Base-by-base conservation (phyloP, 306 rosid species). In the Glycine tomentella region DNA sequence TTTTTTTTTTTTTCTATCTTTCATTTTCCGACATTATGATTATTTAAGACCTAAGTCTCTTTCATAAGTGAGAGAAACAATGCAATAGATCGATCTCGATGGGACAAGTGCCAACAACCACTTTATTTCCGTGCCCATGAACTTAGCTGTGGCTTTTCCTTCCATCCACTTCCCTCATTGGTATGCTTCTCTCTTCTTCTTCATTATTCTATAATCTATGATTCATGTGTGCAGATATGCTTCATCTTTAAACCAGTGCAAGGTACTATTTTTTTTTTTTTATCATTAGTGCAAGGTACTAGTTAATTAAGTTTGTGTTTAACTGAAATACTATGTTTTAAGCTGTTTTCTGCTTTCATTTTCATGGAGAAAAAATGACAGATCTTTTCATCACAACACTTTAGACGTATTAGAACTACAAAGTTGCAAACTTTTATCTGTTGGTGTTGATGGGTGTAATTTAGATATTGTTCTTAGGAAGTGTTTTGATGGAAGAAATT, bases 371-470 rank as follows among this genome's bases (percentile, higher is more conserved):
- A 59, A 3, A 42, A 64, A 52, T 63, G 42, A 11, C 3, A 56
- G 71, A 75, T 75, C 66, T 75, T 46, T 76, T 48, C 15, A 58
- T 76, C 66, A 57, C 31, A 63, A 36, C 34, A 57, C 53, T 42
- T 79, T 38, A 13, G 64, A 73, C 48, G 12, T 69, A 57, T n/a
- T 25, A 6, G 9, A 48, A 76, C 33, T 44, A 25, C 46, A 71
- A 81, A 85, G n/a, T 49, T 65, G 15, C 55, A 85, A 57, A 85
- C 80, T 81, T 85, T 57, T 34, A 53, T 53, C 12, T 77, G 53
- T 61, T 68, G 34, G 64, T 61, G 5, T 73, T 31, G 61, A 77
- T 81, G 64, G 71, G 81, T 81, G 25, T 65, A 34, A 45, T 66
- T 75, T 73, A 40, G 63, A 42, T 58, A 50, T 61, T 62, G 58